Evolutionary conservation across 2,329 filamentous ascomycete species (phyloP).

Genomic region (Rutstroemia sydowiana): DNA sequence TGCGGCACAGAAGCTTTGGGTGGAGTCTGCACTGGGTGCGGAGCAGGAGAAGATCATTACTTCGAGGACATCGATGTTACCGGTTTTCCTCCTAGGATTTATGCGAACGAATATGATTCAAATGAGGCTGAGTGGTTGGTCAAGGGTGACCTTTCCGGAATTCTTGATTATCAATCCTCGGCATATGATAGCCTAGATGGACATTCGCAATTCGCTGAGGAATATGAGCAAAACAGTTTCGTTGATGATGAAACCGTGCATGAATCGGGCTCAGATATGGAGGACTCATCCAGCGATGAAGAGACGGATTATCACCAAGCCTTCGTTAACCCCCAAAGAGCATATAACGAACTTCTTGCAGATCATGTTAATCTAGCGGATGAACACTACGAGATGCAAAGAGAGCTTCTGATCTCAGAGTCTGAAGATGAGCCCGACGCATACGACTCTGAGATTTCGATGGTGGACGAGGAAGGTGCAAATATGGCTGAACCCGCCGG

Average conservation of each 20-base stretch:
- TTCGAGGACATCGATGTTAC: conserved; percentile 11
- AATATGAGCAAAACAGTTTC: conserved; percentile 24
- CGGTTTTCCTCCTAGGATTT: conserved; percentile 7
- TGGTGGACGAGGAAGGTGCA: no score
- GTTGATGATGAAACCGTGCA: conserved; percentile 18
- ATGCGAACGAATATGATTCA: conserved; percentile 3
- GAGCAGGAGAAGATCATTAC: conserved; percentile 9
- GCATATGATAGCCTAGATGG: conserved; percentile 28
- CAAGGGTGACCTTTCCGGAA: conserved; percentile 9
- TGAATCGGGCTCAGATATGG: neutral
- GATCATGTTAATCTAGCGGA: conserved; percentile 2
- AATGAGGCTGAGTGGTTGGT: conserved; percentile 6
- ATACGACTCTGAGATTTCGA: no score
- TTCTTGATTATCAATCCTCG: conserved; percentile 22
- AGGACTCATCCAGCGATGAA: conserved; percentile 9
- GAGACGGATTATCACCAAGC: conserved; percentile 20
- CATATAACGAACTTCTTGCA: neutral
- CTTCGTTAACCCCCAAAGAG: neutral
- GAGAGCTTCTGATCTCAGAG: conserved; percentile 14
- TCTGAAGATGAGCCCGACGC: conserved; percentile 17
- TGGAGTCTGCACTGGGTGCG: conserved; percentile 20
- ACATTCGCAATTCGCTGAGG: conserved; percentile 10
- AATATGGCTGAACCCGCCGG: no score
- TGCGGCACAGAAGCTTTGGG: conserved; percentile 5
- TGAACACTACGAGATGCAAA: conserved; percentile 13